These are phyloP conservation scores for Echinochloa phyllopogon DNA, from an alignment of 176 grass and related monocot genomes.

Conservation along the genomic window DNA sequence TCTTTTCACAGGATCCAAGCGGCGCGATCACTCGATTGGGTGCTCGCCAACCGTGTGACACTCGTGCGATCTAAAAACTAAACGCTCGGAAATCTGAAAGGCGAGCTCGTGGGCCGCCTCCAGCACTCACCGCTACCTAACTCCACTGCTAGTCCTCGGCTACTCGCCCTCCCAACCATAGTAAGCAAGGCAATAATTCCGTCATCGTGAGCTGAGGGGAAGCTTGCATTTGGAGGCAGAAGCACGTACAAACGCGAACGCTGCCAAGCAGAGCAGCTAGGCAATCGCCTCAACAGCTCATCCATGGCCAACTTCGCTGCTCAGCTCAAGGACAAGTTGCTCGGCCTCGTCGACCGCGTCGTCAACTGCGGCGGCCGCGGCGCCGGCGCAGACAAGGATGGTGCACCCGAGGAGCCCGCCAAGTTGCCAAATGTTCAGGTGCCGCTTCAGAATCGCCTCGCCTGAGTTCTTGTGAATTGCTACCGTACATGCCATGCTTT, in stretches of 20 bases:
- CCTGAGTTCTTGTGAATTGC: background rate
- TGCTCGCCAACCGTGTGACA: background rate
- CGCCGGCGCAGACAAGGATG: constrained; percentile 17
- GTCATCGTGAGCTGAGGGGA: too few species aligned
- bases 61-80: background rate
- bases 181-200: background rate
- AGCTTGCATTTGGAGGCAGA: too few species aligned
- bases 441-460: background rate
- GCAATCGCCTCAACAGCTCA: too few species aligned
- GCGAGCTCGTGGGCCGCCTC: background rate
- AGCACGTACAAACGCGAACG: too few species aligned
- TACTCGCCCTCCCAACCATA: too few species aligned
- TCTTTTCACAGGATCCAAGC: background rate
- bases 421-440: constrained; percentile 36
- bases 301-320: constrained; percentile 40
- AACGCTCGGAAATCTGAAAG: background rate
- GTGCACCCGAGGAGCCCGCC: background rate
- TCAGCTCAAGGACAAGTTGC: constrained; percentile 42
- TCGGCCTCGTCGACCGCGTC: constrained; percentile 36
- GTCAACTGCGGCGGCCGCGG: background rate
- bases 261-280: too few species aligned
- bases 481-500: background rate
- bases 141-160: background rate
- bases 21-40: background rate
- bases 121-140: background rate